Conservation (phyloP, 2,329 filamentous ascomycete genomes). For the Allantophomopsis cytisporea region DNA sequence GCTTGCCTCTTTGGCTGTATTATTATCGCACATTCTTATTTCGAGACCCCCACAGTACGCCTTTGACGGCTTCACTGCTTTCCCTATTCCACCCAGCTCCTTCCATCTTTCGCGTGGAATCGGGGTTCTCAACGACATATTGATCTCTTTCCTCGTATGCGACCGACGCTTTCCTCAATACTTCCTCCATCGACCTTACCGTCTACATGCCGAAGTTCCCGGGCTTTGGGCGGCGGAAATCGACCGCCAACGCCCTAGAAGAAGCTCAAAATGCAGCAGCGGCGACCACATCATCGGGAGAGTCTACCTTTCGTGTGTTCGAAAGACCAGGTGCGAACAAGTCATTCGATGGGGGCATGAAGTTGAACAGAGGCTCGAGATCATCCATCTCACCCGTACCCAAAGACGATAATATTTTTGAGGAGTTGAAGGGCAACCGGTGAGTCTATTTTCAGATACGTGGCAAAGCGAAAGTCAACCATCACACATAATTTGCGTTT, state of each 20-base stretch:
- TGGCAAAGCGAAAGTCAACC: too few species aligned
- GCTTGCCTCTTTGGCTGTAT: not conserved
- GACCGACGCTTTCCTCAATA: not conserved
- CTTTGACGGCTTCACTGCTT: not conserved
- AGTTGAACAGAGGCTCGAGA: constrained; percentile 11
- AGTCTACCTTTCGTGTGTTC: constrained; percentile 19
- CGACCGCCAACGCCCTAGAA: constrained; percentile 16
- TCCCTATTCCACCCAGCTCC: too few species aligned
- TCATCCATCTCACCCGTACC: constrained; percentile 10
- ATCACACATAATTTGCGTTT: not conserved
- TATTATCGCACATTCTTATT: not conserved
- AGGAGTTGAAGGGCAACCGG: constrained; percentile 17
- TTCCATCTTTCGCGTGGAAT: too few species aligned
- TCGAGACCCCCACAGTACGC: not conserved
- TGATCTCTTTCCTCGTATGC: not conserved
- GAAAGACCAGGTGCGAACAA: constrained; percentile 12
- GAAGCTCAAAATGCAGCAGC: constrained; percentile 7
- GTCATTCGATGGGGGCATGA: constrained; percentile 18
- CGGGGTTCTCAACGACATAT: not conserved
- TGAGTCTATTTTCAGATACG: constrained; percentile 9
- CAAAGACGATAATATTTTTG: constrained; percentile 19
- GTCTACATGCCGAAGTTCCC: constrained; percentile 21
- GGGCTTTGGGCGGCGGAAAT: constrained; percentile 19
- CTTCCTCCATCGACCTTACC: not conserved
- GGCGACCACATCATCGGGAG: constrained; percentile 3